Evolutionary conservation across 371 early-diverging fungal genomes (phyloP).

Genomic region (Circinella minor): DNA sequence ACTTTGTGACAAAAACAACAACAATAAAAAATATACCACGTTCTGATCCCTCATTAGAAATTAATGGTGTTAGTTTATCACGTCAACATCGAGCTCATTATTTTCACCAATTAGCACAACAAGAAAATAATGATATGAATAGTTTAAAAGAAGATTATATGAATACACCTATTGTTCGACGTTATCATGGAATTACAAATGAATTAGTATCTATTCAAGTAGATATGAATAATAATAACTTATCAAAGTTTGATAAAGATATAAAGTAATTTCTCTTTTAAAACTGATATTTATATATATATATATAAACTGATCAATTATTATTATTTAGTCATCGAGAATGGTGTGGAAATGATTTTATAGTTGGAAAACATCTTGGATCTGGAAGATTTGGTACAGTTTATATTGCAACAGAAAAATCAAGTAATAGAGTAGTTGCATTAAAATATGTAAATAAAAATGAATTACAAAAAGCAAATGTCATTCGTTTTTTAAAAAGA

Average conservation of each 20-base stretch:
- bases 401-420: slow-evolving; percentile 91
- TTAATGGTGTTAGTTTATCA: slow-evolving; percentile 19
- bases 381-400: slow-evolving; percentile 98
- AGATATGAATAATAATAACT: not conserved
- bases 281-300: not conserved
- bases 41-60: slow-evolving; percentile 11
- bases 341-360: slow-evolving; percentile 95
- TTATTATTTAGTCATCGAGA: slow-evolving; percentile 12
- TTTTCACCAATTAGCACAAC: slow-evolving; percentile 38
- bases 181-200: slow-evolving; percentile 36
- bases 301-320: too few relatives aligned
- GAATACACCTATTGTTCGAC: slow-evolving; percentile 48
- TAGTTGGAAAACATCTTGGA: slow-evolving; percentile 91
- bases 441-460: slow-evolving; percentile 92
- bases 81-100: slow-evolving; percentile 33
- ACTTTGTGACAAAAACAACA: not conserved
- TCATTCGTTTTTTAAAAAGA: slow-evolving; percentile 53
- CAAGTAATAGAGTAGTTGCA: slow-evolving; percentile 87
- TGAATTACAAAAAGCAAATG: slow-evolving; percentile 65
- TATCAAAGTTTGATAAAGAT: not conserved
- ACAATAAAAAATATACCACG: not conserved
- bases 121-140: not conserved
- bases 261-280: not conserved
- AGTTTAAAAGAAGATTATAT: slow-evolving; percentile 22
- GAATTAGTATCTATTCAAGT: slow-evolving; percentile 16